Evolutionary conservation across 768 basidiomycete species (phyloP).

Genomic region (Hygrophorus pudorinus): DNA sequence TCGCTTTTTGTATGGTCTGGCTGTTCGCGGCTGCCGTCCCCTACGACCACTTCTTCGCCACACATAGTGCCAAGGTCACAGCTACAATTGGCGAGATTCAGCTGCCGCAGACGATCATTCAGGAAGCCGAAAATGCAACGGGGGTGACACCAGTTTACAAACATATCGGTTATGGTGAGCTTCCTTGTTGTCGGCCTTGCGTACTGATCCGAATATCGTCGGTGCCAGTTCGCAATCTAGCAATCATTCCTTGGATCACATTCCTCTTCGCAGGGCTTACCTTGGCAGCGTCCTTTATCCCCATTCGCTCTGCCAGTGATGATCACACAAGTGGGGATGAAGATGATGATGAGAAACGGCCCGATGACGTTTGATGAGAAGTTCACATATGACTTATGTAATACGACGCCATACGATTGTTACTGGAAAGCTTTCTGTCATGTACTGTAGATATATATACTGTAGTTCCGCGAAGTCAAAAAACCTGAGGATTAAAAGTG

Average conservation of each 20-base stretch:
- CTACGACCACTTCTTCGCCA: conserved; percentile 33
- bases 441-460: too few relatives aligned
- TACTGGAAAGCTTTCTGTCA: too few relatives aligned
- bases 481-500: too few relatives aligned
- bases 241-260: conserved; percentile 45
- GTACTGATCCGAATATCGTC: not conserved
- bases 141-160: conserved; percentile 28
- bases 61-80: conserved; percentile 25
- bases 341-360: too few relatives aligned
- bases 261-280: conserved; percentile 31
- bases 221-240: conserved; percentile 33
- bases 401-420: too few relatives aligned
- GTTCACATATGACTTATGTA: too few relatives aligned
- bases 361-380: too few relatives aligned
- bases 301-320: too few relatives aligned
- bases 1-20: conserved; percentile 32
- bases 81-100: conserved; percentile 23
- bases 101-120: conserved; percentile 23
- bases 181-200: not conserved
- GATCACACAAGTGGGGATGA: too few relatives aligned
- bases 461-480: too few relatives aligned
- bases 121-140: conserved; percentile 18
- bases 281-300: not conserved
- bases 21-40: conserved; percentile 35
- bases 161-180: conserved; percentile 4